Evolutionary conservation across 345 rosid genomes (phyloP).

Genomic region (Syzygium jambos): DNA sequence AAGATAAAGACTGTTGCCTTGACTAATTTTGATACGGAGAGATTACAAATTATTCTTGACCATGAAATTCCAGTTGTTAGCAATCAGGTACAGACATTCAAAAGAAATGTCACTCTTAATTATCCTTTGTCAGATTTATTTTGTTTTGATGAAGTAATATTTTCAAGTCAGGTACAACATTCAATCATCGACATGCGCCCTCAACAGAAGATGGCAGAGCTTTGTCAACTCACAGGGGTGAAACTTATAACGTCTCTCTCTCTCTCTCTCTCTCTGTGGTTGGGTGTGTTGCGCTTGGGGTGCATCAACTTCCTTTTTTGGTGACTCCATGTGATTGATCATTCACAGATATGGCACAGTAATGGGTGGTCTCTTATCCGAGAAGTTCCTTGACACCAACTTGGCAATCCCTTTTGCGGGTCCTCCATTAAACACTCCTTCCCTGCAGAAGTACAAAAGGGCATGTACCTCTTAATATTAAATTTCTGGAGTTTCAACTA

Average conservation of each 20-base stretch:
- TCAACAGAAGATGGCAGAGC: constrained; percentile 93
- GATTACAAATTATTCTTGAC: constrained; percentile 74
- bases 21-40: constrained; percentile 90
- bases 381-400: constrained; percentile 87
- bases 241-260: constrained; percentile 79
- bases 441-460: constrained; percentile 94
- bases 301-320: neutral
- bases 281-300: neutral
- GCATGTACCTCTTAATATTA: constrained; percentile 17
- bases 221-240: constrained; percentile 83
- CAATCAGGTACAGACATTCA: constrained; percentile 58
- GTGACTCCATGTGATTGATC: neutral
- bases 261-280: constrained; percentile 9
- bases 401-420: constrained; percentile 79
- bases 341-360: constrained; percentile 81
- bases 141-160: neutral
- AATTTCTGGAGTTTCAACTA: neutral
- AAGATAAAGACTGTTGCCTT: constrained; percentile 89
- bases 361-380: constrained; percentile 93
- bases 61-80: constrained; percentile 89
- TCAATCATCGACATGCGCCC: constrained; percentile 96
- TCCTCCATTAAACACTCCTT: constrained; percentile 76
- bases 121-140: neutral
- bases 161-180: constrained; percentile 72
- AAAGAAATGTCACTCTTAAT: neutral